Evolutionary conservation across 2,329 filamentous ascomycete genomes (phyloP).

Genomic region (Ophiostoma pallidulum): DNA sequence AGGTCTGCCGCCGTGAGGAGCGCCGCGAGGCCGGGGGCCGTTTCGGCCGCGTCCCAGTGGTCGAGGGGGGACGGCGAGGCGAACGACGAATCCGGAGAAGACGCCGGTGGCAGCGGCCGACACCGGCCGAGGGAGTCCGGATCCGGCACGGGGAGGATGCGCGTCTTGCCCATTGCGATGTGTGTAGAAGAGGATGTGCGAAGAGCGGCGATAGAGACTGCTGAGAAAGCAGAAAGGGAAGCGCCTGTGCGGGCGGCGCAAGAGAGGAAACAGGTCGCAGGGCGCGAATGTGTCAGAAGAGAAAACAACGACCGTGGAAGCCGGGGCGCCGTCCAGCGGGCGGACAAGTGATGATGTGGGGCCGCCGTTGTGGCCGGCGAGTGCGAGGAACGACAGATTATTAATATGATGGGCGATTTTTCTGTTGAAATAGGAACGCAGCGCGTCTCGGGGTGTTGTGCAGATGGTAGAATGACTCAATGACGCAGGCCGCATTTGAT

Average conservation of each 20-base stretch:
- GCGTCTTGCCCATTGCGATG: constrained; percentile 15
- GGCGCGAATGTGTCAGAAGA: neutral
- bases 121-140: constrained; percentile 16
- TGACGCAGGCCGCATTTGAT: too few species aligned
- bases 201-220: neutral
- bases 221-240: neutral
- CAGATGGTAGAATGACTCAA: too few species aligned
- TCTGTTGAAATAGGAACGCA: too few species aligned
- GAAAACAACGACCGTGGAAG: neutral
- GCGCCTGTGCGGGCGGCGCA: neutral
- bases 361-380: constrained; percentile 3
- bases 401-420: too few species aligned
- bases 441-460: too few species aligned
- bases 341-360: neutral
- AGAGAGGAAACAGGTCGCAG: neutral
- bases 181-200: neutral
- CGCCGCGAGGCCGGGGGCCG: constrained; percentile 25
- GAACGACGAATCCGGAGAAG: neutral
- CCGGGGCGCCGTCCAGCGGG: constrained; percentile 14
- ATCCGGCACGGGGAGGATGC: constrained; percentile 17
- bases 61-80: constrained; percentile 17
- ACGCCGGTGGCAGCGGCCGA: neutral
- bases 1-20: constrained; percentile 58
- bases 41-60: constrained; percentile 30
- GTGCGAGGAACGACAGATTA: too few species aligned